Evolutionary conservation across 495 filamentous ascomycete species (phyloP), one percentile per base, ranked within the genome.

Genomic region (Daldinia grandis): DNA sequence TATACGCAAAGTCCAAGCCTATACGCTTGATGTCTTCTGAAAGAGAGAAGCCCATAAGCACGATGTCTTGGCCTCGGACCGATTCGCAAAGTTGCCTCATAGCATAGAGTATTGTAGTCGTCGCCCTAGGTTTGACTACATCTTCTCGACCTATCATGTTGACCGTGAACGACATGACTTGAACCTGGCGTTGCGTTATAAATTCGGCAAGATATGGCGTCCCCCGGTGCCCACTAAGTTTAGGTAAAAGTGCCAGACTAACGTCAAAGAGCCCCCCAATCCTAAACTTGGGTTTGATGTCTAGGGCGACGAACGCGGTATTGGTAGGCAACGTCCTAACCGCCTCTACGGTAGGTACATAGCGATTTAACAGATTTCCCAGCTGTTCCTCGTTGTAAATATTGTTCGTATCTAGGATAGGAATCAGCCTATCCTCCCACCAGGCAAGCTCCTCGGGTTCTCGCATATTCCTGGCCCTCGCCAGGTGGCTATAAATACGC

Each of bases 191-290:
- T 12, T 30, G 9, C 35, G 2, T 4, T 15, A 44, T 15, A 4
- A 70, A 70, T 3, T 7, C 9, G 4, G 30, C 30, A n/a, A 64
- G 31, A 14, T 8, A 33, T 24, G 47, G 55, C 12, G 0, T 7
- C 5, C 25, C 47, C 14, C 25, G 15, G 17, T 28, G 33, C 12
- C 9, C 3, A 7, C 1, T 1, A 47, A 70, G 56, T 15, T 17
- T 12, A 8, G 68, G 37, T 40, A 70, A 30, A 61, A 65, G 30
- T 21, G 68, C 68, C 8, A 70, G 17, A 19, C 21, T 35, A 28
- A 60, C 30, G 0, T 65, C 56, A 15, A 4, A 21, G 5, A 27
- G 6, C 17, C 17, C 27, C 6, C 12, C 2, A 15, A 30, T 6
- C 14, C 14, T 1, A 4, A 25, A n/a, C 28, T 12, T 9, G 1